These are phyloP conservation scores for Volvox africanus DNA, from an alignment of 139 green algal genomes.

Conservation along the genomic window DNA sequence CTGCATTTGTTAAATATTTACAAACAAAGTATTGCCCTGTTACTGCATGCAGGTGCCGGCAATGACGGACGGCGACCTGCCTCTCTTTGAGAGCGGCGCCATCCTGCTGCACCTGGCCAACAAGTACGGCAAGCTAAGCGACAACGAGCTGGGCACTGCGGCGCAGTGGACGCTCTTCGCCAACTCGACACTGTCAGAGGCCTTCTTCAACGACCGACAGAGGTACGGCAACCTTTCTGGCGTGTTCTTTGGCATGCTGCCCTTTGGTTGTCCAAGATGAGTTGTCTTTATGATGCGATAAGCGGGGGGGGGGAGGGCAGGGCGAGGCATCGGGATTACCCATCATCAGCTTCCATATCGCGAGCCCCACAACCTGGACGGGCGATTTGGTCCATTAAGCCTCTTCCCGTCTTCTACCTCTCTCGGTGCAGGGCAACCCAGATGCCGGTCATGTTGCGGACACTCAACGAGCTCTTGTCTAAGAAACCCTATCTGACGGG, in stretches of 20 bases:
- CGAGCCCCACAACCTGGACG: no score
- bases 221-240: background rate
- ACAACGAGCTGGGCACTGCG: constrained; percentile 46
- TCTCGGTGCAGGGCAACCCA: constrained; percentile 8
- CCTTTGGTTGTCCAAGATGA: no score
- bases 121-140: constrained; percentile 59
- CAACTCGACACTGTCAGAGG: constrained; percentile 54
- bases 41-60: constrained; percentile 35
- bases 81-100: constrained; percentile 57
- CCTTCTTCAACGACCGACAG: constrained; percentile 55
- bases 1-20: no score
- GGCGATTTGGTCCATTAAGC: no score
- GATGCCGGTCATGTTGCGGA: constrained; percentile 44
- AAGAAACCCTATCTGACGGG: constrained; percentile 42
- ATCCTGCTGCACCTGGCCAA: constrained; percentile 61
- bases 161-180: constrained; percentile 60
- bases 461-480: constrained; percentile 17
- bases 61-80: constrained; percentile 41
- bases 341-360: no score
- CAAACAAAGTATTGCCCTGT: no score
- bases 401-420: no score
- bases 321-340: no score
- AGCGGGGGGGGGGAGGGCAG: no score
- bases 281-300: no score
- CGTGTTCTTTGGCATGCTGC: background rate